These are phyloP conservation scores for Thalassiosira sp. DNA, from an alignment of 352 stramenopile genomes.

Conservation along the genomic window DNA sequence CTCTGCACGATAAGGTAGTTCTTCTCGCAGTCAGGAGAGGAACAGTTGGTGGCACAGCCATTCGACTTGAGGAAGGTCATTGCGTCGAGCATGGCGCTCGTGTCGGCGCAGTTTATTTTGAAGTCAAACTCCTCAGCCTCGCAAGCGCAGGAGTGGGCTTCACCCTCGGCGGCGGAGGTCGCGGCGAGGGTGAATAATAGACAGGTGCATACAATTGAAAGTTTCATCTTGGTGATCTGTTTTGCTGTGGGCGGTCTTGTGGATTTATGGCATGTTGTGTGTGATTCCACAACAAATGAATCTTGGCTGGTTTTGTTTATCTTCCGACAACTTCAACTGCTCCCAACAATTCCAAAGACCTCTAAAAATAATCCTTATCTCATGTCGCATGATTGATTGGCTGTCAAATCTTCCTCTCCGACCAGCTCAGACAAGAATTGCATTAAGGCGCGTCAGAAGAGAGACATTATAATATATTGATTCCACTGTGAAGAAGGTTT, in stretches of 20 bases:
- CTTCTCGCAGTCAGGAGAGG: conserved; percentile 29
- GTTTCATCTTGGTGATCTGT: conserved; percentile 9
- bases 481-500: neutral
- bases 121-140: conserved; percentile 38
- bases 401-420: neutral
- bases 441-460: neutral
- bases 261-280: conserved; percentile 4
- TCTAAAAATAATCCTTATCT: neutral
- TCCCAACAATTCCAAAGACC: neutral
- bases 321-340: neutral
- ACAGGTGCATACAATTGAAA: neutral
- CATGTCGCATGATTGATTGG: neutral
- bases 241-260: neutral
- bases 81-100: conserved; percentile 30
- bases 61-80: conserved; percentile 25
- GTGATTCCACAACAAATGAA: neutral
- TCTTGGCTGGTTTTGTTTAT: neutral
- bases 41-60: conserved; percentile 29
- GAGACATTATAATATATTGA: neutral
- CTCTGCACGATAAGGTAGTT: conserved; percentile 46
- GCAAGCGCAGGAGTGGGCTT: conserved; percentile 37
- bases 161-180: neutral
- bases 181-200: conserved; percentile 5
- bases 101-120: conserved; percentile 40
- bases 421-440: neutral